Percentiles rank a stretch among this genome's conserved stretches.
phyloP scores from a whole-genome alignment of 1,284 basidiomycete species.

The Trichosporon sp. region DNA sequence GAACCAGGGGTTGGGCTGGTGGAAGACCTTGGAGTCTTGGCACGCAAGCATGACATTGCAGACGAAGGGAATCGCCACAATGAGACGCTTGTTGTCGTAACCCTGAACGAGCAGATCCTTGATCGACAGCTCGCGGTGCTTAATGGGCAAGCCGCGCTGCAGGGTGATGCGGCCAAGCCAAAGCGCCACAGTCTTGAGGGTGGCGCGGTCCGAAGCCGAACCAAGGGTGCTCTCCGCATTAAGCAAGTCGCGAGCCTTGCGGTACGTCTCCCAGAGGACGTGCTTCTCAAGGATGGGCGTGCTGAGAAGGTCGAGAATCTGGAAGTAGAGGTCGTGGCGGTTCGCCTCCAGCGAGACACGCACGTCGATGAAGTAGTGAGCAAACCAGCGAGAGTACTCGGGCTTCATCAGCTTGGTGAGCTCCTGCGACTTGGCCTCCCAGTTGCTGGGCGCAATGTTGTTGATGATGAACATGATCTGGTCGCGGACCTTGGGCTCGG shows the following conservation, averaged over 20 bases:
- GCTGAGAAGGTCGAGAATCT: slow-evolving; percentile 83
- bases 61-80: slow-evolving; percentile 96
- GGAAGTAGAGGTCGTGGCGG: slow-evolving; percentile 92
- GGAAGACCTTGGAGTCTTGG: slow-evolving; percentile 86
- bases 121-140: slow-evolving; percentile 89
- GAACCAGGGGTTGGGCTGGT: slow-evolving; percentile 96
- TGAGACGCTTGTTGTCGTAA: slow-evolving; percentile 85
- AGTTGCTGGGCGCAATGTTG: slow-evolving; percentile 92
- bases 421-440: slow-evolving; percentile 80
- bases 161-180: slow-evolving; percentile 96
- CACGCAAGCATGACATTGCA: slow-evolving; percentile 96
- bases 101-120: slow-evolving; percentile 96
- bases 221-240: slow-evolving; percentile 91
- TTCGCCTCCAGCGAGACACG: slow-evolving; percentile 96
- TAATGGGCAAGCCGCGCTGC: slow-evolving; percentile 88
- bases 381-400: slow-evolving; percentile 89
- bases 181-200: slow-evolving; percentile 90
- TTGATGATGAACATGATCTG: slow-evolving; percentile 97
- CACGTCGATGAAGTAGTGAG: slow-evolving; percentile 94
- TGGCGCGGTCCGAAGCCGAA: slow-evolving; percentile 78
- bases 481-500: slow-evolving; percentile 87
- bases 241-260: slow-evolving; percentile 80
- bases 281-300: slow-evolving; percentile 68
- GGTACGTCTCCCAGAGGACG: slow-evolving; percentile 89
- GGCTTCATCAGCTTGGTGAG: slow-evolving; percentile 80